Conservation (phyloP, 495 filamentous ascomycete genomes). For the Penicillium arizonense region DNA sequence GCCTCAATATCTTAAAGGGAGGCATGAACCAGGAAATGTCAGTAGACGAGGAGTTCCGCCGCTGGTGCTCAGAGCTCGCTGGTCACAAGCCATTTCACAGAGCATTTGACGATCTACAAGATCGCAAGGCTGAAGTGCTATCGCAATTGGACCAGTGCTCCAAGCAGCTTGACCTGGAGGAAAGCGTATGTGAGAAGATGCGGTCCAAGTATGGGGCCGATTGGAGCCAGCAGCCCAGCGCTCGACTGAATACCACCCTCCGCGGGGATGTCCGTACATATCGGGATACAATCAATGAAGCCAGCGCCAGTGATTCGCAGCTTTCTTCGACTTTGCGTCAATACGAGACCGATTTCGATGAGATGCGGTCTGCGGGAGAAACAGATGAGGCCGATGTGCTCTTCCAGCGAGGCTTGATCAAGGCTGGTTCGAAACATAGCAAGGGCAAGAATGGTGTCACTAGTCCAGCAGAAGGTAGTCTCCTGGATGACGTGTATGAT, state of each 20-base stretch:
- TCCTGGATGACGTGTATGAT: slow-evolving; percentile 89
- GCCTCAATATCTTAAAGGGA: slow-evolving; percentile 87
- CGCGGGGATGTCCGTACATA: slow-evolving; percentile 85
- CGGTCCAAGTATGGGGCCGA: slow-evolving; percentile 92
- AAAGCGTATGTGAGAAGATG: slow-evolving; percentile 99
- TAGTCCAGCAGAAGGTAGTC: slow-evolving; percentile 72
- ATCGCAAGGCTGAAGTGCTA: slow-evolving; percentile 72
- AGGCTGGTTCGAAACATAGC: slow-evolving; percentile 57
- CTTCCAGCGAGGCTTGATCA: slow-evolving; percentile 80
- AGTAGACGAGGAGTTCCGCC: slow-evolving; percentile 86
- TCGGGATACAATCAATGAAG: slow-evolving; percentile 83
- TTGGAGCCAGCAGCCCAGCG: slow-evolving; percentile 97
- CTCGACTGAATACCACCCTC: slow-evolving; percentile 80
- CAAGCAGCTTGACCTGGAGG: slow-evolving; percentile 91
- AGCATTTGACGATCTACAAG: slow-evolving; percentile 74
- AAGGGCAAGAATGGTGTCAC: slow-evolving; percentile 60
- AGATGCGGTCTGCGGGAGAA: slow-evolving; percentile 90
- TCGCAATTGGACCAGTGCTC: slow-evolving; percentile 71
- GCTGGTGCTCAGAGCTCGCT: slow-evolving; percentile 89
- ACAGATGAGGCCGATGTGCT: slow-evolving; percentile 84
- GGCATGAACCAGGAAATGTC: slow-evolving; percentile 87
- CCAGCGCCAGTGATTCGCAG: slow-evolving; percentile 81
- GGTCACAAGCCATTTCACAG: slow-evolving; percentile 72
- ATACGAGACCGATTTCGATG: slow-evolving; percentile 85
- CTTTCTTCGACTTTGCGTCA: slow-evolving; percentile 79